phyloP scores from a whole-genome alignment of 805 yeast species.

The Yarrowia sp. region DNA sequence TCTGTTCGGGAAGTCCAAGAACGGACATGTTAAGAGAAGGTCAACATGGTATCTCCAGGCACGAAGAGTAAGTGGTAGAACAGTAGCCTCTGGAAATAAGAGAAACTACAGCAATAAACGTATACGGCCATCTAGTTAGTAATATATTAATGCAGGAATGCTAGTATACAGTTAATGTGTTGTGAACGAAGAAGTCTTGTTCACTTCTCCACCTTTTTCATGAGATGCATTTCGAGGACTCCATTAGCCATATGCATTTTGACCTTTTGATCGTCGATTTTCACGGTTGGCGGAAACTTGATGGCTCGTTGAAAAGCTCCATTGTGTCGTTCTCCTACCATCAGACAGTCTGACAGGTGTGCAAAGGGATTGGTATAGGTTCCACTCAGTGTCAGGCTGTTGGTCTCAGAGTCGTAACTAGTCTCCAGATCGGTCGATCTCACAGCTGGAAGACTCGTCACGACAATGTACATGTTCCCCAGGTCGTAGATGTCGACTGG shows the following conservation, averaged over 20 bases:
- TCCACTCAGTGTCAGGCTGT: neutral
- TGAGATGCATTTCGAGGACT: conserved; percentile 18
- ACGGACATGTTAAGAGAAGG: too few species aligned
- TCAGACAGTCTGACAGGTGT: conserved; percentile 5
- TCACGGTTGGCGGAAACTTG: neutral
- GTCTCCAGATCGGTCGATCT: neutral
- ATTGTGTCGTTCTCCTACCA: conserved; percentile 2
- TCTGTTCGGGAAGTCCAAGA: too few species aligned
- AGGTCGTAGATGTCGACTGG: conserved; percentile 29
- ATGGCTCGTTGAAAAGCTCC: neutral
- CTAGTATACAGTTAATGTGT: neutral
- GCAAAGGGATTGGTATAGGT: conserved; percentile 16
- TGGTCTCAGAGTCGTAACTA: neutral
- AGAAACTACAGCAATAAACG: too few species aligned
- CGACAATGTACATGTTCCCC: conserved; percentile 23
- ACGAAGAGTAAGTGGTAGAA: too few species aligned
- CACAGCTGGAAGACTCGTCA: conserved; percentile 3
- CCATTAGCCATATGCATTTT: conserved; percentile 27
- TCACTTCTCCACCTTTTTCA: neutral
- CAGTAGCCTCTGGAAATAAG: too few species aligned
- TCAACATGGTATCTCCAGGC: too few species aligned
- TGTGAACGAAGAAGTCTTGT: too few species aligned
- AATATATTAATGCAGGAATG: neutral
- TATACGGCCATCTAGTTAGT: too few species aligned
- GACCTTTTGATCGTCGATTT: neutral